Percentiles rank a stretch among this genome's conserved stretches.
These are phyloP conservation scores for Neonectria hederae DNA, from an alignment of 2,329 filamentous ascomycete species.

Conservation along the genomic window DNA sequence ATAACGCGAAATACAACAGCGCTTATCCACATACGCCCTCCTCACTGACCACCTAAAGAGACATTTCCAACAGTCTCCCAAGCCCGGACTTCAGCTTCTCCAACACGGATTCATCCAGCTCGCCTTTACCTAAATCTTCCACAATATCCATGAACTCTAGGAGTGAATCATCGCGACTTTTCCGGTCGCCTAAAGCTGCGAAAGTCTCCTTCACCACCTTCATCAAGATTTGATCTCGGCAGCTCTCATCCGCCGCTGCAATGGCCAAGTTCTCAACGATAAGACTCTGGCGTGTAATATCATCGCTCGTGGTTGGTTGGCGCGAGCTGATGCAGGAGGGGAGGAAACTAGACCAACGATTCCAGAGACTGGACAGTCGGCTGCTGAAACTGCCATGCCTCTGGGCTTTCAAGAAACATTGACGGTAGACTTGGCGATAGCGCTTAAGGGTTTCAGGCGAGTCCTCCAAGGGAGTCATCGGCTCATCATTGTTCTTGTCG, in stretches of 20 bases:
- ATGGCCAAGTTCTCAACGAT: not conserved
- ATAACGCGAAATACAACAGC: not conserved
- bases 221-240: not conserved
- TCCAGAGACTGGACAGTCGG: not conserved
- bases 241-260: not conserved
- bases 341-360: not conserved
- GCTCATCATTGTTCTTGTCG: not conserved
- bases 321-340: not conserved
- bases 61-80: not conserved
- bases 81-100: not conserved
- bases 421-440: constrained; percentile 3
- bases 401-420: not conserved
- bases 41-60: not conserved
- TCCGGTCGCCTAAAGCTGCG: not conserved
- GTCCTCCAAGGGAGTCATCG: constrained; percentile 1
- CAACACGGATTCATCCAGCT: not conserved
- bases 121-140: not conserved
- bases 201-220: not conserved
- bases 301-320: not conserved
- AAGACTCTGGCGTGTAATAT: not conserved
- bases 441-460: constrained; percentile 16
- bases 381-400: not conserved
- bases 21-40: not conserved
- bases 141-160: not conserved
- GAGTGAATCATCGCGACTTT: too few relatives aligned